phyloP scores from a whole-genome alignment of 495 filamentous ascomycete genomes.

The Penicillium robsamsonii region DNA sequence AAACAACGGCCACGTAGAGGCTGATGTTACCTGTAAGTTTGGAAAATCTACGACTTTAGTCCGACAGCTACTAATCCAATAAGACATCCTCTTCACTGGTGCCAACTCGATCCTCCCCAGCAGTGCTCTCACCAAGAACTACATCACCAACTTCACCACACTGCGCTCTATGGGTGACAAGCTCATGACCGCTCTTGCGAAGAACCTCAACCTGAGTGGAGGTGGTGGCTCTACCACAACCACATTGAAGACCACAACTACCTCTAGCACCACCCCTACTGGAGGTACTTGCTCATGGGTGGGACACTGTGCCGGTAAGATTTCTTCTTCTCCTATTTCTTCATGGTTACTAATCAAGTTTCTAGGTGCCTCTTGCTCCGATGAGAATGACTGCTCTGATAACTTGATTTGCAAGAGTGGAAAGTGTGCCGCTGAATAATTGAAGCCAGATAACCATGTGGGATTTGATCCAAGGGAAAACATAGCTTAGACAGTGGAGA shows the following conservation, averaged over 20 bases:
- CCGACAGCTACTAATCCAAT: not conserved
- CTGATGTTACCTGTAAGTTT: conserved; percentile 38
- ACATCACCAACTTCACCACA: conserved; percentile 37
- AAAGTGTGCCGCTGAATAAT: conserved; percentile 17
- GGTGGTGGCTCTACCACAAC: conserved; percentile 1
- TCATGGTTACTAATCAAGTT: not conserved
- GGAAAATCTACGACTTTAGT: not conserved
- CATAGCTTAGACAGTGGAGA: too few species aligned
- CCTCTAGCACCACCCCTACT: not conserved
- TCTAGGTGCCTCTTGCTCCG: conserved; percentile 23
- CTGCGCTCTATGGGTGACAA: conserved; percentile 35
- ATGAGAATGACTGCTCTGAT: conserved; percentile 21
- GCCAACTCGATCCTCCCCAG: conserved; percentile 28
- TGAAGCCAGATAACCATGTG: not conserved
- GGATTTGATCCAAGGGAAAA: not conserved
- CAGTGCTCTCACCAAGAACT: conserved; percentile 33
- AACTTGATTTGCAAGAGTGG: conserved; percentile 19
- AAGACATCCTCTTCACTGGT: conserved; percentile 39
- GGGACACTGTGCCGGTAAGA: conserved; percentile 26
- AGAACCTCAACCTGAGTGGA: conserved; percentile 21
- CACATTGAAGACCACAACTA: conserved; percentile 5
- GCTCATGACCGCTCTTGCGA: conserved; percentile 38
- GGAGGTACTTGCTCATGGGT: conserved; percentile 17
- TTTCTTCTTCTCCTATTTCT: not conserved
- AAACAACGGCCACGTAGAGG: conserved; percentile 26